These are phyloP conservation scores for Alternaria incomplexa DNA, from an alignment of 2,329 filamentous ascomycete genomes.

Conservation along the genomic window DNA sequence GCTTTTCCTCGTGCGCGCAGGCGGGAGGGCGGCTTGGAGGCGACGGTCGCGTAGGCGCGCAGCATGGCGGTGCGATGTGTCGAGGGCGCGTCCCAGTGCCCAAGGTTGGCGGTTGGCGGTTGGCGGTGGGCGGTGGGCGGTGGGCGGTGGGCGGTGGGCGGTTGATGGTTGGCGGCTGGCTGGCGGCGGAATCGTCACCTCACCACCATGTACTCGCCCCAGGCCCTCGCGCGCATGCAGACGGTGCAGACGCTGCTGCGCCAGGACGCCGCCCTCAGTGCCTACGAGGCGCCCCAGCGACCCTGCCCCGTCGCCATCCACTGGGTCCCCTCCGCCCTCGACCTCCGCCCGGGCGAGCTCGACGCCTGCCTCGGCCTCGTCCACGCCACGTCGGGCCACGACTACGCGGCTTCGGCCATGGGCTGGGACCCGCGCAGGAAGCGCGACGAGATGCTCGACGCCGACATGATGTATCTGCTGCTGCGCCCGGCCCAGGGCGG, in stretches of 20 bases:
- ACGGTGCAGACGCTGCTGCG: constrained; percentile 9
- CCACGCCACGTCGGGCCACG: constrained; percentile 66
- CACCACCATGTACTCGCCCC: background rate
- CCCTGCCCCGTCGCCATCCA: constrained; percentile 15
- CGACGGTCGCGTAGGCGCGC: constrained; percentile 43
- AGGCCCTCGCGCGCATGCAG: background rate
- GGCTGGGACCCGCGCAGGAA: constrained; percentile 71
- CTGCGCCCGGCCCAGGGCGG: constrained; percentile 31
- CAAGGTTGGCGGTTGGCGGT: background rate
- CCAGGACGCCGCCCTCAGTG: constrained; percentile 3
- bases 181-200: background rate
- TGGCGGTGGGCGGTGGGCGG: background rate
- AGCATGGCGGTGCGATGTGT: constrained; percentile 26
- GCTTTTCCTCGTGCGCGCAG: constrained; percentile 40
- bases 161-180: background rate
- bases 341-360: constrained; percentile 50
- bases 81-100: background rate
- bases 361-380: constrained; percentile 63
- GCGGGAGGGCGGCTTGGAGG: constrained; percentile 35
- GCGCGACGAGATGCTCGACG: constrained; percentile 69
- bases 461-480: constrained; percentile 72
- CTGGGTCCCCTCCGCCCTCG: constrained; percentile 29
- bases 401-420: constrained; percentile 67
- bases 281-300: background rate
- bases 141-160: too few species aligned